These are phyloP conservation scores for Cruciata laevipes DNA, from an alignment of 257 asterid genomes.

Conservation along the genomic window DNA sequence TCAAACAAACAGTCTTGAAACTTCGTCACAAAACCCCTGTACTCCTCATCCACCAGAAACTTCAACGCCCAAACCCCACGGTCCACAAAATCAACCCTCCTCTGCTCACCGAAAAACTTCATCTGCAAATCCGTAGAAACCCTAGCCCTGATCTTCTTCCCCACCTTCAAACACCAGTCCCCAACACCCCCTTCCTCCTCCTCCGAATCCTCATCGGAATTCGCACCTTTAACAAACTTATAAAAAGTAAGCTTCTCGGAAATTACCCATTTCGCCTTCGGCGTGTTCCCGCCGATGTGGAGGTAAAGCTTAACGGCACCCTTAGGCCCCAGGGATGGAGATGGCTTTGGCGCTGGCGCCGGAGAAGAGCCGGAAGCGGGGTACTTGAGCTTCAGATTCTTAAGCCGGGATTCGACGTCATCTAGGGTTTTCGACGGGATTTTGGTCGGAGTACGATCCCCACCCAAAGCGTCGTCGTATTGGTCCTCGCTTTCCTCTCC, in stretches of 20 bases:
- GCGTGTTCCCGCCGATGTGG: conserved; percentile 89
- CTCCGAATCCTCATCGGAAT: conserved; percentile 33
- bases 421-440: conserved; percentile 39
- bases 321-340: conserved; percentile 10
- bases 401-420: conserved; percentile 62
- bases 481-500: conserved; percentile 39
- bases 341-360: conserved; percentile 13
- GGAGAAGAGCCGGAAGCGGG: conserved; percentile 33
- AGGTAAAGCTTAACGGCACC: conserved; percentile 73
- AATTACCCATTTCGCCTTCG: conserved; percentile 80
- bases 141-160: conserved; percentile 53
- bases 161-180: conserved; percentile 74
- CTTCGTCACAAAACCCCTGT: conserved; percentile 55
- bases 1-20: conserved; percentile 85
- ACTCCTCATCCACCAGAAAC: conserved; percentile 62
- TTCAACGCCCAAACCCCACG: conserved; percentile 95
- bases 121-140: conserved; percentile 84
- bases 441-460: conserved; percentile 24
- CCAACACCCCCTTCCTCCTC: conserved; percentile 51
- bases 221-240: conserved; percentile 48
- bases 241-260: conserved; percentile 54
- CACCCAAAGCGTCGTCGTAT: conserved; percentile 41
- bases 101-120: conserved; percentile 88
- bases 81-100: conserved; percentile 93
- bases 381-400: conserved; percentile 66